Evolutionary conservation across 2,329 filamentous ascomycete genomes (phyloP).

Genomic region (Colletotrichum sp.): DNA sequence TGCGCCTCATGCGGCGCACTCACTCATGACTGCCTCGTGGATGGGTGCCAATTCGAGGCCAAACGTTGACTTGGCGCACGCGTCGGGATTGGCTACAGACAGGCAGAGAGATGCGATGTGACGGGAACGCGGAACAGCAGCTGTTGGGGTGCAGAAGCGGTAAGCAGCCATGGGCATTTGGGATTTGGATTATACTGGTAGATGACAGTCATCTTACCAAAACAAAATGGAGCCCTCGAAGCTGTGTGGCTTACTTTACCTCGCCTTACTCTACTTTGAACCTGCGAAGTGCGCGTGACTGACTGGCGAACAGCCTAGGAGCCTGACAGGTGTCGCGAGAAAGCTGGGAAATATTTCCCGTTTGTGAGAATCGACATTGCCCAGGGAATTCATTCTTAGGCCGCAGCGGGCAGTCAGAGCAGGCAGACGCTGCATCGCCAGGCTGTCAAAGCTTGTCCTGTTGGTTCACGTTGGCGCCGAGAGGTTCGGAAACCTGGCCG

Average conservation of each 20-base stretch:
- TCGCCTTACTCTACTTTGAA: background rate
- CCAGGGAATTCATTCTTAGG: background rate
- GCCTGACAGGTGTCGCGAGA: background rate
- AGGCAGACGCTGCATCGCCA: background rate
- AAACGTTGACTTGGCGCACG: background rate
- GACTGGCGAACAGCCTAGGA: background rate
- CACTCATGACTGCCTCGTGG: background rate
- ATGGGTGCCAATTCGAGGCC: background rate
- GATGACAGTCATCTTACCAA: background rate
- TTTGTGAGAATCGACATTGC: background rate
- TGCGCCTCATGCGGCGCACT: background rate
- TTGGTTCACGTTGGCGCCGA: background rate
- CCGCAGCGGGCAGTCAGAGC: background rate
- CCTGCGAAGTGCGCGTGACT: background rate
- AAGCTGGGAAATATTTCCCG: background rate
- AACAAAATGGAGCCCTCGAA: background rate
- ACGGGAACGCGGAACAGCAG: background rate
- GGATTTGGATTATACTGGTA: background rate
- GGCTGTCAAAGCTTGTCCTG: background rate
- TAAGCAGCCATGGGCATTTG: background rate
- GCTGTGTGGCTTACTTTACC: background rate
- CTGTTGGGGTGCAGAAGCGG: background rate
- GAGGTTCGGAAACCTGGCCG: background rate
- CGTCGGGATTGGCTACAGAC: background rate
- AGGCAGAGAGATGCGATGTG: background rate